Evolutionary conservation across 1,139 yeast species (phyloP).

Genomic region (Kodamaea arcana): DNA sequence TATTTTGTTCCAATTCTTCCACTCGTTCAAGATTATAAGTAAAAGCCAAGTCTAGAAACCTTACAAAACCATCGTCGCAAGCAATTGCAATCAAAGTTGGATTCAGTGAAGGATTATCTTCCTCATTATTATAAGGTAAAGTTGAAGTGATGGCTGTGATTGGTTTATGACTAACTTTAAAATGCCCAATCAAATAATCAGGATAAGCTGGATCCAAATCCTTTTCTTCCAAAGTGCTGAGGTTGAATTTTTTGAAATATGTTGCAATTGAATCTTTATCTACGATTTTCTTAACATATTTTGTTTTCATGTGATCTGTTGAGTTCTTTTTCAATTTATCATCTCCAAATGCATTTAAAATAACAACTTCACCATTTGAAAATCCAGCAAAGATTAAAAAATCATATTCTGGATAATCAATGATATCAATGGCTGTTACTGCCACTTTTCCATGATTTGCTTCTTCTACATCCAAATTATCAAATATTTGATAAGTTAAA

Average conservation of each 20-base stretch:
- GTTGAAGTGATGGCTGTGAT: conserved; percentile 39
- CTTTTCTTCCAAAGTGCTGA: conserved; percentile 23
- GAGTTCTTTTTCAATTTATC: conserved; percentile 5
- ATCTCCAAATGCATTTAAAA: conserved; percentile 27
- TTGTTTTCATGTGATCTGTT: conserved; percentile 4
- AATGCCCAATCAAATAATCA: conserved; percentile 44
- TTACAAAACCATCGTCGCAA: conserved; percentile 62
- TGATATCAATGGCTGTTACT: conserved; percentile 33
- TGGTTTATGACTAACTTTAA: conserved; percentile 57
- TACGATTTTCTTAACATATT: conserved; percentile 26
- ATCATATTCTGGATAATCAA: conserved; percentile 29
- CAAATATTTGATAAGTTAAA: conserved; percentile 26
- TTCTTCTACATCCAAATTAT: conserved; percentile 19
- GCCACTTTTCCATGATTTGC: conserved; percentile 11
- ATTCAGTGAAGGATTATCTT: conserved; percentile 8
- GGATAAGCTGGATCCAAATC: conserved; percentile 7
- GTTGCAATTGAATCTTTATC: conserved; percentile 35
- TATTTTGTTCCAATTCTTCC: conserved; percentile 6
- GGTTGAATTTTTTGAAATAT: conserved; percentile 37
- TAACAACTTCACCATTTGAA: conserved; percentile 39
- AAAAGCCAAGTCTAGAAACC: conserved; percentile 48
- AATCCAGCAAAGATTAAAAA: conserved; percentile 36
- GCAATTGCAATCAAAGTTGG: conserved; percentile 57
- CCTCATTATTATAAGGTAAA: conserved; percentile 16
- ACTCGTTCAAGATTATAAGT: conserved; percentile 11